These are phyloP conservation scores for Alternaria postmessia DNA, from an alignment of 2,329 filamentous ascomycete species.

Conservation along the genomic window DNA sequence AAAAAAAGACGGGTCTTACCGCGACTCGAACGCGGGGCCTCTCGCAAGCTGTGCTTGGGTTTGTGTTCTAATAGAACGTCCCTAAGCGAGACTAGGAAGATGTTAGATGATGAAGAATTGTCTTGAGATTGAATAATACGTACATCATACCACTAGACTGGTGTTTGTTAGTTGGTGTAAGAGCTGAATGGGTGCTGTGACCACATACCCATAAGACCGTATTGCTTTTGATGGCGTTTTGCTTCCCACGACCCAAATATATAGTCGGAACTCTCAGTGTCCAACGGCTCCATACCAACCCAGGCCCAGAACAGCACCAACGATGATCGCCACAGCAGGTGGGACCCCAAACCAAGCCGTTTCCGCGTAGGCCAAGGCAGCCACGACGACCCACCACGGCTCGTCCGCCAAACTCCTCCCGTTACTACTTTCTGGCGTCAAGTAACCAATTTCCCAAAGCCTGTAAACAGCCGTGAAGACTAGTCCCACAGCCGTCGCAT, in stretches of 20 bases:
- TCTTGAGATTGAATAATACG: background rate
- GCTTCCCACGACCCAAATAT: background rate
- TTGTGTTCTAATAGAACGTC: background rate
- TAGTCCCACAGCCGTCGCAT: constrained; percentile 54
- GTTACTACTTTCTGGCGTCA: constrained; percentile 46
- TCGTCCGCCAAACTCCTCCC: constrained; percentile 51
- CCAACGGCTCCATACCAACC: constrained; percentile 52
- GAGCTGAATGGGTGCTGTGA: background rate
- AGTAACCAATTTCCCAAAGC: constrained; percentile 55
- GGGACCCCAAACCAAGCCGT: constrained; percentile 52
- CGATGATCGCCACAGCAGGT: constrained; percentile 51
- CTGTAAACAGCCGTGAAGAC: constrained; percentile 57
- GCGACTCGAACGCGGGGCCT: background rate
- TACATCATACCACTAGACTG: background rate
- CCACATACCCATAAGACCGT: background rate
- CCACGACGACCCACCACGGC: constrained; percentile 58
- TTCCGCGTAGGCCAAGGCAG: constrained; percentile 52
- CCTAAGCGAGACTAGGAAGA: background rate
- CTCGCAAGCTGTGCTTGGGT: background rate
- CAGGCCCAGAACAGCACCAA: constrained; percentile 51
- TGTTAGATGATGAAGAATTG: background rate
- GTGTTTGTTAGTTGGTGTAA: background rate
- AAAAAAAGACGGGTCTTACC: background rate
- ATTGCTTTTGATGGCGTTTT: background rate
- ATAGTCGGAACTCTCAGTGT: constrained; percentile 8